These are phyloP conservation scores for Amanita subjunquillea DNA, from an alignment of 768 basidiomycete species.

Conservation along the genomic window DNA sequence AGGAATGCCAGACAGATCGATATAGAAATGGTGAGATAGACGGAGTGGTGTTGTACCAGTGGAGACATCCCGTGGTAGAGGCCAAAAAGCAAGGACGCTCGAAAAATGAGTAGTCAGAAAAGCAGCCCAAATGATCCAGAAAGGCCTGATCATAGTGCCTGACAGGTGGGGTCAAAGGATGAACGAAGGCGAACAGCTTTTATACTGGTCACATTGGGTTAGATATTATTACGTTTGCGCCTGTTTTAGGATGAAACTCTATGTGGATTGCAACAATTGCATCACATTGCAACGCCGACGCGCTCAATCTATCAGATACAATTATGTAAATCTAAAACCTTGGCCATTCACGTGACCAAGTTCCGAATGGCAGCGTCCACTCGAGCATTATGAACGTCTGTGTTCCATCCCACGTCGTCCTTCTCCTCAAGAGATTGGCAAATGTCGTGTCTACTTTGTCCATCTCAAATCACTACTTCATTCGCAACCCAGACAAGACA, in stretches of 20 bases:
- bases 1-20: slow-evolving; percentile 31
- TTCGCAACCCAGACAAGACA: slow-evolving; percentile 16
- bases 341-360: too few relatives aligned
- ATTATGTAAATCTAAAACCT: too few relatives aligned
- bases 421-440: slow-evolving; percentile 53
- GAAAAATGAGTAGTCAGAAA: neutral
- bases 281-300: too few relatives aligned
- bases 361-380: too few relatives aligned
- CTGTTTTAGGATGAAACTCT: too few relatives aligned
- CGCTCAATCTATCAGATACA: too few relatives aligned
- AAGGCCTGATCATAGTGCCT: neutral
- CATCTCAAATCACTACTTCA: slow-evolving; percentile 54
- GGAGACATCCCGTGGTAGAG: slow-evolving; percentile 28
- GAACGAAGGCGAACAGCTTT: neutral
- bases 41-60: slow-evolving; percentile 28
- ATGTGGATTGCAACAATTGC: too few relatives aligned
- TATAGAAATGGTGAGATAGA: slow-evolving; percentile 24
- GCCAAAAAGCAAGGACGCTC: slow-evolving; percentile 23
- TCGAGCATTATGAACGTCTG: slow-evolving; percentile 25
- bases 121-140: neutral
- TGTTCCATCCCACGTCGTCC: slow-evolving; percentile 50
- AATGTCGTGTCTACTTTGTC: slow-evolving; percentile 64
- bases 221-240: too few relatives aligned
- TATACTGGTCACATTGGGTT: too few relatives aligned
- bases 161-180: neutral